phyloP scores from a whole-genome alignment of 371 early-diverging fungal species.

The Chytridiales sp. region DNA sequence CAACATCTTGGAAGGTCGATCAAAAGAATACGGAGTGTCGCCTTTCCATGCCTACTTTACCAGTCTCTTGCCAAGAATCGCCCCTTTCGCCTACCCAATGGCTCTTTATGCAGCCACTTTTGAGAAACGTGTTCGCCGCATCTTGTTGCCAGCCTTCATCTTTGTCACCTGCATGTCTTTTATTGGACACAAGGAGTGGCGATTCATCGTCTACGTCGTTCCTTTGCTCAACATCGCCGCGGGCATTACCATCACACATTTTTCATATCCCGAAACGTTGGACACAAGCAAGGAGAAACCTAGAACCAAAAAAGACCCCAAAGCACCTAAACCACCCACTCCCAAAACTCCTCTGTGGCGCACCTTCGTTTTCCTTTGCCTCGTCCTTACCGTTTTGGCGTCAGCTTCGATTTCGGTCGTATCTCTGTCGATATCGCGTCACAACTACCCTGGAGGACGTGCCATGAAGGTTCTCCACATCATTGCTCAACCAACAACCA shows the following conservation, averaged over 20 bases:
- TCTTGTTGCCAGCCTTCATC: slow-evolving; percentile 56
- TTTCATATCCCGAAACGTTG: background rate
- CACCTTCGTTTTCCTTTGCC: background rate
- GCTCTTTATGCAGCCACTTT: slow-evolving; percentile 32
- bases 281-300: background rate
- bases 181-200: slow-evolving; percentile 95
- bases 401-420: slow-evolving; percentile 25
- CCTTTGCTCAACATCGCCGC: slow-evolving; percentile 83
- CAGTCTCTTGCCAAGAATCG: slow-evolving; percentile 70
- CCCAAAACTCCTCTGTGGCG: background rate
- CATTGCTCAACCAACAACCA: slow-evolving; percentile 25
- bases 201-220: slow-evolving; percentile 87
- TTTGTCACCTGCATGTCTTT: slow-evolving; percentile 70
- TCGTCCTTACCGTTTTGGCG: slow-evolving; percentile 11
- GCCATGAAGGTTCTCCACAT: slow-evolving; percentile 68
- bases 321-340: background rate
- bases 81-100: slow-evolving; percentile 69
- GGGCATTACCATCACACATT: slow-evolving; percentile 48
- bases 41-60: slow-evolving; percentile 79
- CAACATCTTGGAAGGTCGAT: slow-evolving; percentile 77
- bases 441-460: slow-evolving; percentile 89
- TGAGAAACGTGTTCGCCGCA: slow-evolving; percentile 50
- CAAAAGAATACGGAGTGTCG: slow-evolving; percentile 78
- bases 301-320: background rate
- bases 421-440: slow-evolving; percentile 63